Evolutionary conservation across 495 filamentous ascomycete species (phyloP), one percentile per base, ranked within the genome.

Genomic region (Aspergillus affinis): DNA sequence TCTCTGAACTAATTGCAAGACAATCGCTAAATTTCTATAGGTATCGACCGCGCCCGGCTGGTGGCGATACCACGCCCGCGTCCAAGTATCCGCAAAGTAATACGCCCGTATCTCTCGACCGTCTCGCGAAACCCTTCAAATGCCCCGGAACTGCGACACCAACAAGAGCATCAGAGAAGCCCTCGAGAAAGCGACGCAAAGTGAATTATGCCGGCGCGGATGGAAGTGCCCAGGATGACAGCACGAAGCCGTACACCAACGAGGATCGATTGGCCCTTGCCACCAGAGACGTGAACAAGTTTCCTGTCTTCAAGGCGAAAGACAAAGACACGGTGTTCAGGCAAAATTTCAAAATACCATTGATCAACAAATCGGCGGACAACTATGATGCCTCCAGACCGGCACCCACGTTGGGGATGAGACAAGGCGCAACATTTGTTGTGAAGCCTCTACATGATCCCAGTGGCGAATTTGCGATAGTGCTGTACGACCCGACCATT

Each of bases 401-500:
- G 6, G 88, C 95, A 10, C 94, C 95, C 3, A 88, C 90, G 0
- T 73, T 99, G 32, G 94, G 94, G 2, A 81, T 99, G 77, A 79
- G 94, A 61, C 87, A 84, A 67, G 92, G 93, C 12, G 87, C 89
- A 2, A 84, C 86, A 6, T 97, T 98, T 72, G 82, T 96, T 13
- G 91, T 92, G 20, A 96, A 90, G 65, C 89, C 94, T 46, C 72
- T 99, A 56, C 95, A 99, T 70, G 94, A 99, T 66, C 94, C 94
- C 0, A 90, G 88, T 68, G 95, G 90, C 58, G 95, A 99, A 66
- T 96, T 98, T 74, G 89, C 94, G 1, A 98, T 99, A 65, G 94
- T 99, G 6, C 75, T 99, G 10, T 93, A 95, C 64, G 94, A 99
- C 69, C 94, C 94, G 15, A 99, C 94, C 0, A 76, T 98, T 41